These are phyloP conservation scores for Fraxinus velutina DNA, from an alignment of 305 asterid species.

Conservation along the genomic window DNA sequence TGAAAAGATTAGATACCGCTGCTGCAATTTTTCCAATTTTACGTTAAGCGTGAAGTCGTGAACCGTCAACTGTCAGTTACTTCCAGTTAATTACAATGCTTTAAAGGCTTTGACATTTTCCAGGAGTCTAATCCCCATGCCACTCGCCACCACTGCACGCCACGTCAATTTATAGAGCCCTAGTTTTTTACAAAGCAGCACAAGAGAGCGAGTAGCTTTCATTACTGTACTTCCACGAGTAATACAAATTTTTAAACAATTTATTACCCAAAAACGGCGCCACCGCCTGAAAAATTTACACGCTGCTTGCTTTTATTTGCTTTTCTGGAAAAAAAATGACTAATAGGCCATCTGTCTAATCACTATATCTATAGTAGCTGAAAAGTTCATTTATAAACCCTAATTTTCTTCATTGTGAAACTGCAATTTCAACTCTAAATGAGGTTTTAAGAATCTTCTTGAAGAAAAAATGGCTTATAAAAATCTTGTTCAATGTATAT, in stretches of 20 bases:
- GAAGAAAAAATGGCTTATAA: background rate
- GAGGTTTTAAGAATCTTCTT: background rate
- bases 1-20: background rate
- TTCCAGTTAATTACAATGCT: background rate
- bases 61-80: slow-evolving; percentile 8
- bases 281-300: slow-evolving; percentile 29
- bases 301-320: slow-evolving; percentile 14
- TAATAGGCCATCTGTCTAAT: background rate
- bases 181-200: background rate
- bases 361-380: background rate
- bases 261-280: slow-evolving; percentile 16
- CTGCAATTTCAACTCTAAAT: background rate
- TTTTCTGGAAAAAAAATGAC: background rate
- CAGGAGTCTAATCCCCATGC: background rate
- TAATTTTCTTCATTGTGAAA: slow-evolving; percentile 6
- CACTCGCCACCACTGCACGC: background rate
- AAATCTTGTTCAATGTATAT: background rate
- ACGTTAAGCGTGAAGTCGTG: background rate
- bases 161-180: background rate
- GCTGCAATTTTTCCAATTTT: no score
- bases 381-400: slow-evolving; percentile 26
- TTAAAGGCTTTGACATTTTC: background rate
- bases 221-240: background rate
- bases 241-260: background rate
- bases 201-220: slow-evolving; percentile 9